These are phyloP conservation scores for Kwoniella sp. DNA, from an alignment of 768 basidiomycete species.

Conservation along the genomic window DNA sequence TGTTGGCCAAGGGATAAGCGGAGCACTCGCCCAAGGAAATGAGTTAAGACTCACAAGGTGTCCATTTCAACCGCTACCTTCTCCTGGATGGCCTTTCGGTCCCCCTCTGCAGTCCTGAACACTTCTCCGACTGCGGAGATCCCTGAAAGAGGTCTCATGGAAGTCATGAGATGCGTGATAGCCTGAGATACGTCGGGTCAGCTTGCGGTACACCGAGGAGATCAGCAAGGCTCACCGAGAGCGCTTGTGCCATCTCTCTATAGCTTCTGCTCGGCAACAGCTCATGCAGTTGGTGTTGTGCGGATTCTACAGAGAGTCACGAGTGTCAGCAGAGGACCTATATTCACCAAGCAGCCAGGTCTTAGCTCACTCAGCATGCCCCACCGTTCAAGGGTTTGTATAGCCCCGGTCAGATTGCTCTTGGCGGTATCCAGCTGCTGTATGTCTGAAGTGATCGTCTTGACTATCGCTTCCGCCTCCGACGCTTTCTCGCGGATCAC, in stretches of 20 bases:
- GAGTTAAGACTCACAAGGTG: slow-evolving; percentile 64
- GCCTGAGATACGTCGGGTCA: slow-evolving; percentile 56
- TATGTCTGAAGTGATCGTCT: slow-evolving; percentile 93
- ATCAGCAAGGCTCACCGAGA: slow-evolving; percentile 59
- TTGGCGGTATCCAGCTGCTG: slow-evolving; percentile 90
- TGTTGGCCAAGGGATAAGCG: slow-evolving; percentile 42
- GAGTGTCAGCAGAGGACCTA: slow-evolving; percentile 2
- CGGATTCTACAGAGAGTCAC: slow-evolving; percentile 61
- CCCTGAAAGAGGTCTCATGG: slow-evolving; percentile 73
- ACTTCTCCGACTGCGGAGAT: slow-evolving; percentile 72
- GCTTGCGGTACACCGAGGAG: not conserved
- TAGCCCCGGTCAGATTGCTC: slow-evolving; percentile 81
- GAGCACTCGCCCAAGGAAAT: not conserved
- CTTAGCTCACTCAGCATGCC: slow-evolving; percentile 79
- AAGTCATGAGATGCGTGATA: slow-evolving; percentile 74
- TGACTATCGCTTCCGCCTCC: slow-evolving; percentile 92
- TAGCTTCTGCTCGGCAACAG: slow-evolving; percentile 74
- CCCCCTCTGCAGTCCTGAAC: slow-evolving; percentile 72
- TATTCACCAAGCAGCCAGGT: not conserved
- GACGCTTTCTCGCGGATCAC: slow-evolving; percentile 94
- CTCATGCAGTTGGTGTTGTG: slow-evolving; percentile 72
- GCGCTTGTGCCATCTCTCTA: slow-evolving; percentile 72
- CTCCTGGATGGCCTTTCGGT: slow-evolving; percentile 74
- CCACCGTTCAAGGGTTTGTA: slow-evolving; percentile 82
- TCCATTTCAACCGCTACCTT: slow-evolving; percentile 89